Percentiles rank a stretch among this genome's conserved stretches.
phyloP scores from a whole-genome alignment of 352 stramenopile genomes.

The Phytophthora agathidicida region DNA sequence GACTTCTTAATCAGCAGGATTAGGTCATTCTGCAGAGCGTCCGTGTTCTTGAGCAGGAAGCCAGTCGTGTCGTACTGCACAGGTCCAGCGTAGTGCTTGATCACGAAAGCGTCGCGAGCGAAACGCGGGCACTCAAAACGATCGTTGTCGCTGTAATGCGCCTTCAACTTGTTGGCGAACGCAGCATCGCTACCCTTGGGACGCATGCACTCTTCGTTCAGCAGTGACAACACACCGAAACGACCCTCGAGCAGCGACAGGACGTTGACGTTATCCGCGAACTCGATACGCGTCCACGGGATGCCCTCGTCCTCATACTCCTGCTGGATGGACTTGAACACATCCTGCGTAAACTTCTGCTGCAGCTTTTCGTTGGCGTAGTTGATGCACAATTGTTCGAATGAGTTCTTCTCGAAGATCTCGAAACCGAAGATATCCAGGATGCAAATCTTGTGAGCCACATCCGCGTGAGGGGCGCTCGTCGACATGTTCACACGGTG shows the following conservation, averaged over 20 bases:
- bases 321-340: conserved; percentile 95
- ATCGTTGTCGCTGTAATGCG: conserved; percentile 89
- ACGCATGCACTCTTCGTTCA: conserved; percentile 95
- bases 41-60: conserved; percentile 98
- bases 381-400: conserved; percentile 97
- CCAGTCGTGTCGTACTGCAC: conserved; percentile 94
- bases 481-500: conserved; percentile 85
- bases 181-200: conserved; percentile 87
- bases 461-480: conserved; percentile 50
- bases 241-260: conserved; percentile 90
- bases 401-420: conserved; percentile 96
- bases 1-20: conserved; percentile 82
- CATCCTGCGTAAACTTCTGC: conserved; percentile 93
- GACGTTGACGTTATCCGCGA: conserved; percentile 92
- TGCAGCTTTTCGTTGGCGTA: conserved; percentile 97
- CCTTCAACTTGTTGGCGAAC: conserved; percentile 90
- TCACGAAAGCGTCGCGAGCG: conserved; percentile 91
- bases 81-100: conserved; percentile 96
- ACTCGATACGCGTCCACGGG: conserved; percentile 91
- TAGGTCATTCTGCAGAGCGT: conserved; percentile 94
- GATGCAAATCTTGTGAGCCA: conserved; percentile 88
- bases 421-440: conserved; percentile 99
- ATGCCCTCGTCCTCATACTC: conserved; percentile 97
- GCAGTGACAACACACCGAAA: conserved; percentile 90
- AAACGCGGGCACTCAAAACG: conserved; percentile 87